Percentiles rank a stretch among this genome's conserved stretches.
Evolutionary conservation across 441 rosid species (phyloP).

Genomic region (Adansonia grandidieri): DNA sequence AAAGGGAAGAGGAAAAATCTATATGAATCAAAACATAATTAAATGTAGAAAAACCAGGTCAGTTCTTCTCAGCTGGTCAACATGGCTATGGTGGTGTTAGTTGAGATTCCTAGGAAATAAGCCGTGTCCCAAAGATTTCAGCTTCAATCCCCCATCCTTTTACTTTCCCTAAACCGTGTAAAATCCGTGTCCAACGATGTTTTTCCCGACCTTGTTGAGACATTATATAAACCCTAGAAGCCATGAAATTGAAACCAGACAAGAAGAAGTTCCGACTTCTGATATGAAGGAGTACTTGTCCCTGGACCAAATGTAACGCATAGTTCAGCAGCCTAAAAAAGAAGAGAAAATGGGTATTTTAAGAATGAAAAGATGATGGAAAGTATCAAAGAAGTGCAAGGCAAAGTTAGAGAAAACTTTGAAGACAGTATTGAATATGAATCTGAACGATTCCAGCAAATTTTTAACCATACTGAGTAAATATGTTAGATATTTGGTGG

Average conservation of each 20-base stretch:
- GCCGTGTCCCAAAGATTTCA: background rate
- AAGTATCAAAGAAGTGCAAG: background rate
- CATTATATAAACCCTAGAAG: background rate
- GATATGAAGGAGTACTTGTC: background rate
- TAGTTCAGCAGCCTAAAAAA: background rate
- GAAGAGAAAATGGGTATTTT: background rate
- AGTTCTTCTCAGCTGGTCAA: too few species aligned
- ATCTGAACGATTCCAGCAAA: slow-evolving; percentile 12
- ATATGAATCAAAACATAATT: too few species aligned
- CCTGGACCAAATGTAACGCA: background rate
- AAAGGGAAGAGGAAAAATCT: too few species aligned
- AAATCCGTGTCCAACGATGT: background rate
- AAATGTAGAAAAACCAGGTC: too few species aligned
- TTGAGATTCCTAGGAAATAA: background rate
- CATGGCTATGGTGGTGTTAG: background rate
- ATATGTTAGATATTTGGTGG: background rate
- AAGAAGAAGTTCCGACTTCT: background rate
- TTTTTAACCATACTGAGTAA: background rate
- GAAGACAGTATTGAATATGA: background rate
- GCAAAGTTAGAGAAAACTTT: background rate
- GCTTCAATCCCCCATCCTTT: background rate
- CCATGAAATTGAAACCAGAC: background rate
- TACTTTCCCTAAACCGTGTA: background rate
- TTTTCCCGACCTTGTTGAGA: background rate
- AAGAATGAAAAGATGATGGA: background rate